These are phyloP conservation scores for Pythium scleroteichum DNA, from an alignment of 352 stramenopile genomes.

Conservation along the genomic window DNA sequence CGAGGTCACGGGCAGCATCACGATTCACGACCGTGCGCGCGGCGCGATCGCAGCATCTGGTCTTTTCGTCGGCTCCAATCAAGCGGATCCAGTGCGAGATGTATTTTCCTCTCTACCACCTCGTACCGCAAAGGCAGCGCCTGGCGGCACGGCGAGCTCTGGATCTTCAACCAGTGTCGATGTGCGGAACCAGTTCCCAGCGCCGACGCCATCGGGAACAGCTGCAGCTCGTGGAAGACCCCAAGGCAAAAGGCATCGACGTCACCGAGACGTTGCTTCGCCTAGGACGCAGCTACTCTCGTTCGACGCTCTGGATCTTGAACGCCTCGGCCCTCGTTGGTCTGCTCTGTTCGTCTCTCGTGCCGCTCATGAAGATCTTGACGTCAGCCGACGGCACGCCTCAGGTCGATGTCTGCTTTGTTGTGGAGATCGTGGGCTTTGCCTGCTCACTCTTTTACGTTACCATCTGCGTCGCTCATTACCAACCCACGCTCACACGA, in stretches of 20 bases:
- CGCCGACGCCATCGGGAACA: neutral
- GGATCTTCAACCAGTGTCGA: neutral
- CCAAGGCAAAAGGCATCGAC: too few relatives aligned
- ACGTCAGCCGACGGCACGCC: too few relatives aligned
- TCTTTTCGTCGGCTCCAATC: neutral
- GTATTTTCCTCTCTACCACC: slow-evolving; percentile 6
- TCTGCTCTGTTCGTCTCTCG: too few relatives aligned
- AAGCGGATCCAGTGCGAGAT: slow-evolving; percentile 7
- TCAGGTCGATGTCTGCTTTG: neutral
- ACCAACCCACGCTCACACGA: slow-evolving; percentile 1
- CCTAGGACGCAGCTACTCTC: too few relatives aligned
- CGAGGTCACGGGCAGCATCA: neutral
- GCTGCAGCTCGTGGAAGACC: too few relatives aligned
- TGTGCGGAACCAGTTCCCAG: neutral
- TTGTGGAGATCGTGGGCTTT: neutral
- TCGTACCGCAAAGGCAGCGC: neutral
- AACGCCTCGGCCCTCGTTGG: too few relatives aligned
- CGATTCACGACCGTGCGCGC: slow-evolving; percentile 1
- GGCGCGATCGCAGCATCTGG: neutral
- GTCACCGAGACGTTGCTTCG: too few relatives aligned
- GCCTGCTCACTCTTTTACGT: neutral
- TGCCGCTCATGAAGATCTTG: neutral
- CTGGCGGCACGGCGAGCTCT: neutral
- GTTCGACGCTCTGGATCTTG: too few relatives aligned
- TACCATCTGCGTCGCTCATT: neutral